A percentile compares a stretch with the other conserved stretches of the same genome.
phyloP scores from a whole-genome alignment of 495 filamentous ascomycete species.

The Aspergillus heteromorphus region DNA sequence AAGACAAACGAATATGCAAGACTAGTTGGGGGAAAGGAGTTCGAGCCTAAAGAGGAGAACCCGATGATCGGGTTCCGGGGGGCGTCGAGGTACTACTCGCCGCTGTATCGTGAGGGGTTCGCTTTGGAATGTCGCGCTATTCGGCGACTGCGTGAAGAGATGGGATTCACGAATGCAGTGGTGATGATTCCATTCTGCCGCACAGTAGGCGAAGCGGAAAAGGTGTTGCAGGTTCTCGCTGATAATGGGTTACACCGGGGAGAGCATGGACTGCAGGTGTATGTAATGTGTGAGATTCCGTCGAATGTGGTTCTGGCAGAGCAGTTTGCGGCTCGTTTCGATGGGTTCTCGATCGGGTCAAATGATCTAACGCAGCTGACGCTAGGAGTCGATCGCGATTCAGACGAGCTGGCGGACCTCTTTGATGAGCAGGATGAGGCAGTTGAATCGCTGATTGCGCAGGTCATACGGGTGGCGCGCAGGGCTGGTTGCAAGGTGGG shows the following conservation, averaged over 20 bases:
- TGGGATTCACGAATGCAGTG: conserved; percentile 32
- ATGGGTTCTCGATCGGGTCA: conserved; percentile 36
- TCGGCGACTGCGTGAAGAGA: conserved; percentile 27
- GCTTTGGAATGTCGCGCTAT: conserved; percentile 35
- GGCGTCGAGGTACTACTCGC: conserved; percentile 34
- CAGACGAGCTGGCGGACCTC: conserved; percentile 24
- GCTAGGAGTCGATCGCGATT: conserved; percentile 32
- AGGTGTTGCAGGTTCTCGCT: conserved; percentile 27
- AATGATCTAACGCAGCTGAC: conserved; percentile 36
- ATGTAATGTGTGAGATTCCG: conserved; percentile 38
- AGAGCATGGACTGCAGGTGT: conserved; percentile 29
- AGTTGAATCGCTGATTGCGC: conserved; percentile 33
- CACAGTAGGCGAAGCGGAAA: conserved; percentile 25
- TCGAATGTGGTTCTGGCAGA: conserved; percentile 32
- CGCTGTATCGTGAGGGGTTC: conserved; percentile 31
- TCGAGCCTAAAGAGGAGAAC: conserved; percentile 32
- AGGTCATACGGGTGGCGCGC: conserved; percentile 20
- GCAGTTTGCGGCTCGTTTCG: conserved; percentile 26
- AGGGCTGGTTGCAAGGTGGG: conserved; percentile 26
- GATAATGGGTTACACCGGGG: conserved; percentile 27
- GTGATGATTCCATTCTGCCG: conserved; percentile 38
- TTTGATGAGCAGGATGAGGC: conserved; percentile 33
- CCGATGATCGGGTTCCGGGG: conserved; percentile 37
- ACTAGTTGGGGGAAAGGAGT: conserved; percentile 31
- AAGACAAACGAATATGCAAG: conserved; percentile 37